Conservation (phyloP, 2,329 filamentous ascomycete genomes). For the Drechslerella coelobrocha region DNA sequence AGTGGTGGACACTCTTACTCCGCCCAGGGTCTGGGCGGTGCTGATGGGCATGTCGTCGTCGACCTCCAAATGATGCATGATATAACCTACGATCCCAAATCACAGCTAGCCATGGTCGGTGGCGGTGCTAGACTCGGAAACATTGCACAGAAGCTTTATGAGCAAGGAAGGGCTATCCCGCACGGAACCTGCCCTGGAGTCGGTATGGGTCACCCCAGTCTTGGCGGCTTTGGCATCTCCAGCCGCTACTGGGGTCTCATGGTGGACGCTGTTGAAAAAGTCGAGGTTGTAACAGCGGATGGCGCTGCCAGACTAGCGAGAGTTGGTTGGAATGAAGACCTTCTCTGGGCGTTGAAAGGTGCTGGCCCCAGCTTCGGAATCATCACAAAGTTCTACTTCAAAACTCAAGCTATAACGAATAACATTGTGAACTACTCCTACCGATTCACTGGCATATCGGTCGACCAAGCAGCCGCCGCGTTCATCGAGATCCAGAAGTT, state of each 20-base stretch:
- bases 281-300: conserved; percentile 61
- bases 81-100: conserved; percentile 59
- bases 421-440: conserved; percentile 57
- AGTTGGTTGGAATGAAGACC: conserved; percentile 57
- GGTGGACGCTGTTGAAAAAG: conserved; percentile 63
- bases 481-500: conserved; percentile 55
- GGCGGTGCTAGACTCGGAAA: conserved; percentile 63
- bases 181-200: conserved; percentile 56
- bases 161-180: conserved; percentile 56
- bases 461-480: conserved; percentile 58
- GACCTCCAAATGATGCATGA: conserved; percentile 61
- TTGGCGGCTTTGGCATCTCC: conserved; percentile 59
- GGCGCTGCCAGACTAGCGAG: conserved; percentile 51
- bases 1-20: conserved; percentile 72
- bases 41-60: conserved; percentile 62
- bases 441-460: conserved; percentile 57
- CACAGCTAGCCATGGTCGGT: conserved; percentile 60
- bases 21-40: conserved; percentile 62
- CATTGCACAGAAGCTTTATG: conserved; percentile 58
- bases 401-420: conserved; percentile 58
- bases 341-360: conserved; percentile 61
- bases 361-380: conserved; percentile 61
- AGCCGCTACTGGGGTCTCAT: conserved; percentile 63
- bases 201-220: conserved; percentile 59
- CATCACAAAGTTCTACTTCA: conserved; percentile 59